A percentile compares a stretch with the other conserved stretches of the same genome.
phyloP scores from a whole-genome alignment of 805 yeast genomes.

The Teunomyces funiuensis region DNA sequence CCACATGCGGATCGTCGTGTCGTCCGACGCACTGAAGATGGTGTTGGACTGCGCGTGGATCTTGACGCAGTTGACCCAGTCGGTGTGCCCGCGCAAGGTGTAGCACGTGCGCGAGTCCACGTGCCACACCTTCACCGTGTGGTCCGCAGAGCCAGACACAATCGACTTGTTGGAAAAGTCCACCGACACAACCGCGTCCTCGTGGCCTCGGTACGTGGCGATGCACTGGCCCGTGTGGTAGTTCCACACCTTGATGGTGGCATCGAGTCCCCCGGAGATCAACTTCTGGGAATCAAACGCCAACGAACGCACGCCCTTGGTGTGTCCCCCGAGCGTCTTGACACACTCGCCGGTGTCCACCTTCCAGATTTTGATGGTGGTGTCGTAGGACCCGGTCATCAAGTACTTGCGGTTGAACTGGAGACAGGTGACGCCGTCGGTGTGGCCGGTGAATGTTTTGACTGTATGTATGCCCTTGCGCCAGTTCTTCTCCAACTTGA shows the following conservation, averaged over 20 bases:
- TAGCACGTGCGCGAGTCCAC: slow-evolving; percentile 90
- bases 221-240: slow-evolving; percentile 92
- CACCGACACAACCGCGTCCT: slow-evolving; percentile 78
- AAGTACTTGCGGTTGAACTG: slow-evolving; percentile 75
- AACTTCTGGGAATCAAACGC: slow-evolving; percentile 87
- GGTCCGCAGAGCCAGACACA: slow-evolving; percentile 92
- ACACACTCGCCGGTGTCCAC: slow-evolving; percentile 73
- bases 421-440: slow-evolving; percentile 84
- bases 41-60: slow-evolving; percentile 78
- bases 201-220: slow-evolving; percentile 91
- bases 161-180: slow-evolving; percentile 79
- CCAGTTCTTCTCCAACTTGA: slow-evolving; percentile 92
- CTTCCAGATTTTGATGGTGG: slow-evolving; percentile 92
- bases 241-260: slow-evolving; percentile 94
- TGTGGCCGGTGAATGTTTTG: slow-evolving; percentile 73
- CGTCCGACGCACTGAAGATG: slow-evolving; percentile 86
- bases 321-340: slow-evolving; percentile 83
- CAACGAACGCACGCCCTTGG: slow-evolving; percentile 80
- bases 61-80: slow-evolving; percentile 88
- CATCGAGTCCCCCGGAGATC: slow-evolving; percentile 89
- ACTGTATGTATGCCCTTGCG: slow-evolving; percentile 71
- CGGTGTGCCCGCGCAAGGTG: slow-evolving; percentile 90
- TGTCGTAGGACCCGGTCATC: slow-evolving; percentile 91
- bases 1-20: slow-evolving; percentile 93
- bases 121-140: slow-evolving; percentile 93